Evolutionary conservation across 2,329 filamentous ascomycete genomes (phyloP), one percentile per base, ranked within the genome.

Genomic region (Trichoderma semiorbis): DNA sequence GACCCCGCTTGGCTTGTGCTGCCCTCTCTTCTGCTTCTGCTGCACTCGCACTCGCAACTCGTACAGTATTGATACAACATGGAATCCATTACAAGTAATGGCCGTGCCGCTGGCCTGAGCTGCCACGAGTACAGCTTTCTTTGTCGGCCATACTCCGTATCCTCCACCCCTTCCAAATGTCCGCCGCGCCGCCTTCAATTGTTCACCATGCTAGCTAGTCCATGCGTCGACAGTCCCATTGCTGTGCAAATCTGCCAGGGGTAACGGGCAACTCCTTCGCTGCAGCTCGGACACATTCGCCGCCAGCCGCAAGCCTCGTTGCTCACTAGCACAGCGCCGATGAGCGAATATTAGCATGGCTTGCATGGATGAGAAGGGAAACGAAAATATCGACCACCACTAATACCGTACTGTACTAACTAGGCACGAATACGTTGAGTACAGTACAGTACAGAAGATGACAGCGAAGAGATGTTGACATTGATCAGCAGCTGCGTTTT

Each of bases 401-500:
- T 34, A 36, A 36, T 36, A 34, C 28, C 18, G 6, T 14, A 21
- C 26, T 21, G 28, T 60, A 32, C 57, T 60, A 58, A 32, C 30
- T 21, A 53, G 21, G 47, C 47, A 53, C 21, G 47, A 24, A 53
- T 53, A 34, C 28, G 57, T n/a, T 34, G 57, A n/a, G 28, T 32
- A 32, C 30, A 43, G 36, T 18, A 14, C 36, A 39, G 36, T 26
- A n/a, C 10, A 26, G 16, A 30, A 58, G 26, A 60, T 69, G 28
- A 36, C 57, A 53, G 14, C 65, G 10, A 43, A 43, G 39, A 43
- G 30, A n/a, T 26, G 32, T n/a, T n/a, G 64, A 57, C 66, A 53
- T 18, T 69, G 66, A 62, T 69, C 55, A 69, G 66, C 57, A 69
- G 28, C 57, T 53, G 57, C 66, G 34, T 62, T 39, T 43, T 50